Evolutionary conservation across 2,329 filamentous ascomycete species (phyloP), one percentile per base, ranked within the genome.

Genomic region (Fusarium nodosum): DNA sequence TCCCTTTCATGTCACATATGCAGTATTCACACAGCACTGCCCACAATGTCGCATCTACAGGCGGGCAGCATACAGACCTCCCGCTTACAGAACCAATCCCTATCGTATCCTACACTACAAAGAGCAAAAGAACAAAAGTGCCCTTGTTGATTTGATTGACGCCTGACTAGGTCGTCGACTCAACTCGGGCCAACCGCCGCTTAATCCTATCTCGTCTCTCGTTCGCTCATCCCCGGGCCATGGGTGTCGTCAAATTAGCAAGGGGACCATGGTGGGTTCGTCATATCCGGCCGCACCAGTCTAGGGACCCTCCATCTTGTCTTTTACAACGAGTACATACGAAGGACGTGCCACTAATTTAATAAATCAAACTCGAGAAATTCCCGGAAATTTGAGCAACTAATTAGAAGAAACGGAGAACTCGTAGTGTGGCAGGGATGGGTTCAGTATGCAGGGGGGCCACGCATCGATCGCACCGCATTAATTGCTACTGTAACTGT

Each of bases 391-490:
- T 31, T 16, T 18, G 41, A 50, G 44, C 36, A 24, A 52, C 24
- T 62, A 24, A 52, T 20, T 62, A 45, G 18, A 45, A 54, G 20
- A 55, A 52, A 45, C 44, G 45, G 41, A 52, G 52, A 55, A 51
- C 24, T 42, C 44, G 31, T 54, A 46, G 58, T 44, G 54, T 47
- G 59, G 53, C 59, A 70, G 55, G 67, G 67, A 71, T 70, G 53
- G 13, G 9, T n/a, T 57, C 42, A 18, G 30, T 36, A 56, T 47
- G 60, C 66, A 66, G 68, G 67, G 67, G 67, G 41, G 44, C 44
- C 56, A 64, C 47, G 44, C 59, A 61, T 70, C 55, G 55, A 70
- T 67, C 46, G 54, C 58, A 63, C 63, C 67, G 63, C 67, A 70
- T 64, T 46, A 52, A 59, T 44, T 31, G 28, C 48, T 20, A 51